Base-by-base conservation (phyloP, 305 asterid genomes). In the Fraxinus nigra region DNA sequence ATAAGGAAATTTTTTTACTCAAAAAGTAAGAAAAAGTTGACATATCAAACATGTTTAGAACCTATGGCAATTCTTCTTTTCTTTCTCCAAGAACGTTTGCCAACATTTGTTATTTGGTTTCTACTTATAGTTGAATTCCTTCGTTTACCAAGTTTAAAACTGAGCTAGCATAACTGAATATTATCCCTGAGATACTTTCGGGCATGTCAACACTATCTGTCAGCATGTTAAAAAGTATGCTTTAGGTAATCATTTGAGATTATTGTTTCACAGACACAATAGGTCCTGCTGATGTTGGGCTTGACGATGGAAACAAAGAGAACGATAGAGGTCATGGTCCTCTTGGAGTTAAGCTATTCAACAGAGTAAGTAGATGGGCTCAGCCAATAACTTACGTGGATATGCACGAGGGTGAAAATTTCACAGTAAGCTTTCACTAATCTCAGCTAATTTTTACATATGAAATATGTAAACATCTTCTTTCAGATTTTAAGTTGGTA, bases 281-380 rank as follows among this genome's bases (percentile, higher is more conserved):
- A 84, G 87, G 89, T 63, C 97, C 97, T 70, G 88, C 93, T 18
- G 98, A 96, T 86, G 97, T 96, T 87, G 99, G 98, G 46, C 92
- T 96, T 80, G 86, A 82, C 77, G 93, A 89, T 11, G 89, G 89
- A 80, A 89, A 88, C 82, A 84, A 84, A 87, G 97, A 92, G 88
- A 97, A 91, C 78, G 95, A 92, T 82, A 85, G 99, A 87, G 98
- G 99, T 76, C 98, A 93, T 85, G 98, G 99, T 75, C 86, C 93
- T 79, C 89, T 91, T 70, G 95, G 98, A 76, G 80, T 91, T 69
- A 84, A 86, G 77, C 85, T 92, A 30, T 91, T 90, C 86, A 93
- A 86, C 84, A 89, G 98, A 89, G 93, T 88, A 28, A 90, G 89
- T 91, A 87, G 97, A 78, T 96, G 98, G 99, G 87, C 96, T 81